phyloP scores from a whole-genome alignment of 768 basidiomycete genomes.

The Albatrellus ellisii region DNA sequence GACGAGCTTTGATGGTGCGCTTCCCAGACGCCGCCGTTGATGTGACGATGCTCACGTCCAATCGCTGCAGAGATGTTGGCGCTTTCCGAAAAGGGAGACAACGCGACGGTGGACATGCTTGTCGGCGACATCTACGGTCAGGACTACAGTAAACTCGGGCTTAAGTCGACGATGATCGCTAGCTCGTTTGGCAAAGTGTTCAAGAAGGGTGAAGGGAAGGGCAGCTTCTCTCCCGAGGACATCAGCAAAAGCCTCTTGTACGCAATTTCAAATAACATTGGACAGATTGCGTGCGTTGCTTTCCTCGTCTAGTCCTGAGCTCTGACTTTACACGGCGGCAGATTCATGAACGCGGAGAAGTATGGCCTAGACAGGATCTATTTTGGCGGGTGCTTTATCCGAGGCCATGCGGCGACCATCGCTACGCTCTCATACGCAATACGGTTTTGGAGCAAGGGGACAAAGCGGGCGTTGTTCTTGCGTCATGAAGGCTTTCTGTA shows the following conservation, averaged over 20 bases:
- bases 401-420: slow-evolving; percentile 96
- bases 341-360: slow-evolving; percentile 99
- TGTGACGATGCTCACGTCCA: slow-evolving; percentile 8
- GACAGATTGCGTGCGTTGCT: slow-evolving; percentile 90
- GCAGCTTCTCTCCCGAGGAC: slow-evolving; percentile 78
- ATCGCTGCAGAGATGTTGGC: slow-evolving; percentile 93
- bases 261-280: slow-evolving; percentile 97
- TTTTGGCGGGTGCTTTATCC: slow-evolving; percentile 98
- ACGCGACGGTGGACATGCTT: slow-evolving; percentile 92
- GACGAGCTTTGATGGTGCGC: slow-evolving; percentile 87
- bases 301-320: slow-evolving; percentile 1
- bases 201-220: slow-evolving; percentile 72
- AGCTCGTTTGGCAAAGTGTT: slow-evolving; percentile 99
- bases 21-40: background rate
- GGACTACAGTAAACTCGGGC: slow-evolving; percentile 87
- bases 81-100: slow-evolving; percentile 89
- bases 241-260: slow-evolving; percentile 91
- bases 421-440: slow-evolving; percentile 97
- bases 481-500: slow-evolving; percentile 97
- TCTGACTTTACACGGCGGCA: slow-evolving; percentile 21
- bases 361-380: slow-evolving; percentile 94
- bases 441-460: slow-evolving; percentile 98
- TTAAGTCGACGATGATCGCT: slow-evolving; percentile 97
- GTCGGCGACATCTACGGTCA: slow-evolving; percentile 99
- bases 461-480: slow-evolving; percentile 90